These are phyloP conservation scores for Berkeleyomyces rouxiae DNA, from an alignment of 2,329 filamentous ascomycete genomes.

Conservation along the genomic window DNA sequence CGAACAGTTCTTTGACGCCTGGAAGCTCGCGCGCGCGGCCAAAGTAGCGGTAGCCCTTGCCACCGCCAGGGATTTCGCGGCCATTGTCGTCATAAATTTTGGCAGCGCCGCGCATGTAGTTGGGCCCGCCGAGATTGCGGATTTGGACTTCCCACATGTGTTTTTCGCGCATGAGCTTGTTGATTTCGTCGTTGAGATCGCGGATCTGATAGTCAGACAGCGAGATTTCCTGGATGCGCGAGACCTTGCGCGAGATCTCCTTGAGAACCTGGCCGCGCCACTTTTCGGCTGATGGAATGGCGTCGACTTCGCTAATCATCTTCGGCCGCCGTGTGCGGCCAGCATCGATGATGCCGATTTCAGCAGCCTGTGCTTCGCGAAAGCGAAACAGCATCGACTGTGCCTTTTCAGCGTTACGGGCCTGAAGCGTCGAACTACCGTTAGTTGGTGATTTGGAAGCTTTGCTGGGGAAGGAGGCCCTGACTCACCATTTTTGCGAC, in stretches of 20 bases:
- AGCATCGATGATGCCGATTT: constrained; percentile 89
- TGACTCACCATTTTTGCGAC: constrained; percentile 4
- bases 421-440: constrained; percentile 31
- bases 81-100: constrained; percentile 60
- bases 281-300: constrained; percentile 80
- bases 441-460: background rate
- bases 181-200: constrained; percentile 98
- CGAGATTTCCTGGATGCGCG: constrained; percentile 78
- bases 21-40: constrained; percentile 78
- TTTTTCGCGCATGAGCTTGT: constrained; percentile 97
- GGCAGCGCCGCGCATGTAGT: constrained; percentile 69
- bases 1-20: constrained; percentile 91
- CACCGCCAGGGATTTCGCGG: constrained; percentile 53
- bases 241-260: constrained; percentile 92
- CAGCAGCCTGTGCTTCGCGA: constrained; percentile 88
- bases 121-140: constrained; percentile 84
- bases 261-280: constrained; percentile 97
- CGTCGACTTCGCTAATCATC: constrained; percentile 70
- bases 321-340: constrained; percentile 80
- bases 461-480: background rate
- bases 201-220: constrained; percentile 95
- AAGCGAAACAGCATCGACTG: constrained; percentile 99
- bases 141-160: constrained; percentile 99
- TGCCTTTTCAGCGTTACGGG: constrained; percentile 94
- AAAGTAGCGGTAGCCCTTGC: constrained; percentile 89